A percentile compares a stretch with the other conserved stretches of the same genome.
These are phyloP conservation scores for Amanita subjunquillea DNA, from an alignment of 768 basidiomycete genomes.

Conservation along the genomic window DNA sequence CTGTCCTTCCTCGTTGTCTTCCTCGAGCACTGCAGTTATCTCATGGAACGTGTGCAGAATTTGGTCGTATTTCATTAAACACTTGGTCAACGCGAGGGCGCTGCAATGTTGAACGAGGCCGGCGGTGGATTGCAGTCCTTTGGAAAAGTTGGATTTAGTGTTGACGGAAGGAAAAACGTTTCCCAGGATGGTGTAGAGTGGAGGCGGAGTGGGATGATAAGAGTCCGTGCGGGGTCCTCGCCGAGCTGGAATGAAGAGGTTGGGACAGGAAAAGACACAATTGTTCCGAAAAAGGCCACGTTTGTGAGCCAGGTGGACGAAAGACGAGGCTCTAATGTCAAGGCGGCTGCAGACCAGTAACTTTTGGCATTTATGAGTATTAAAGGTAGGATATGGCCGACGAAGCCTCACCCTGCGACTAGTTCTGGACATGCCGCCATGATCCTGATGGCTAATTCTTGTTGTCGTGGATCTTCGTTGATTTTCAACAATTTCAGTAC, in stretches of 20 bases:
- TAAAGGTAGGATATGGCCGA: not conserved
- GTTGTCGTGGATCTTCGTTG: constrained; percentile 82
- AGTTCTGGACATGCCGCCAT: constrained; percentile 81
- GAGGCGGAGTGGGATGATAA: constrained; percentile 68
- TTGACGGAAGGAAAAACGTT: constrained; percentile 69
- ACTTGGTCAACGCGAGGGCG: constrained; percentile 67
- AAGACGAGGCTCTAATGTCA: constrained; percentile 78
- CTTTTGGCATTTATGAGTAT: constrained; percentile 23
- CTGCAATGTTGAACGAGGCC: constrained; percentile 81
- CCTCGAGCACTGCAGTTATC: constrained; percentile 46
- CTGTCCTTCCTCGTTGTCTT: constrained; percentile 51
- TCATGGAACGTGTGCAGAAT: constrained; percentile 40
- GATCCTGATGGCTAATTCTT: constrained; percentile 75
- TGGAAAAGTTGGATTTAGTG: constrained; percentile 66
- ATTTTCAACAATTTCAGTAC: constrained; percentile 68
- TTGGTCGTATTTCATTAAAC: constrained; percentile 56
- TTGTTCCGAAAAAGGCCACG: constrained; percentile 68
- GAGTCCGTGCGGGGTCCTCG: constrained; percentile 18
- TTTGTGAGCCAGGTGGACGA: constrained; percentile 90
- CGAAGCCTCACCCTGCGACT: constrained; percentile 46
- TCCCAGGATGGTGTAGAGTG: constrained; percentile 58
- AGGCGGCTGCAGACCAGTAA: constrained; percentile 58
- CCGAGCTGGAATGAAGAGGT: constrained; percentile 48
- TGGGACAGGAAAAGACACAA: constrained; percentile 74
- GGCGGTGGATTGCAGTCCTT: constrained; percentile 62